Percentiles rank a stretch among this genome's conserved stretches.
These are phyloP conservation scores for Alternaria viburni DNA, from an alignment of 2,329 filamentous ascomycete species.

Conservation along the genomic window DNA sequence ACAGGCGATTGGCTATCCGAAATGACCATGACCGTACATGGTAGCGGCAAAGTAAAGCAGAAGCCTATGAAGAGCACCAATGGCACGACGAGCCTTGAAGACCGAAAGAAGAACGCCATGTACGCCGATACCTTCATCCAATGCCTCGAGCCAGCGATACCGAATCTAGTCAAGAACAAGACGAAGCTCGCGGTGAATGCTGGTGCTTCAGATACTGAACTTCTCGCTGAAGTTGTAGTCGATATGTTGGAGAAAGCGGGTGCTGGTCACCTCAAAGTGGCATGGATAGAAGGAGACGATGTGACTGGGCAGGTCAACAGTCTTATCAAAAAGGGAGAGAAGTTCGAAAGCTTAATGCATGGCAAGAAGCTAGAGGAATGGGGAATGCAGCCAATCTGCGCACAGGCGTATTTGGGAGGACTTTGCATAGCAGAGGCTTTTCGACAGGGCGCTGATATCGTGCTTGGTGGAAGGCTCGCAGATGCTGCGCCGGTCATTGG, in stretches of 20 bases:
- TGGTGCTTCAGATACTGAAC: slow-evolving; percentile 60
- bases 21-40: slow-evolving; percentile 39
- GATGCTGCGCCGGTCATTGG: slow-evolving; percentile 54
- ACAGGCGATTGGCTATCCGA: slow-evolving; percentile 38
- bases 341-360: slow-evolving; percentile 49
- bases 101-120: slow-evolving; percentile 34
- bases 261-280: slow-evolving; percentile 27
- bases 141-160: slow-evolving; percentile 45
- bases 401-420: slow-evolving; percentile 20
- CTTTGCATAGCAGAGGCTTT: slow-evolving; percentile 37
- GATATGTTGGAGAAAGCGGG: slow-evolving; percentile 15
- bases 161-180: slow-evolving; percentile 25
- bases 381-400: slow-evolving; percentile 34
- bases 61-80: slow-evolving; percentile 29
- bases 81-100: slow-evolving; percentile 50
- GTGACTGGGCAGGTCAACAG: slow-evolving; percentile 40
- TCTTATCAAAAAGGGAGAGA: slow-evolving; percentile 43
- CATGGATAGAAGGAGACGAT: slow-evolving; percentile 28
- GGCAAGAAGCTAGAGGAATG: slow-evolving; percentile 47
- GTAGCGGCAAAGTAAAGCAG: slow-evolving; percentile 43
- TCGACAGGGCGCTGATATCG: slow-evolving; percentile 35
- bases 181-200: slow-evolving; percentile 60
- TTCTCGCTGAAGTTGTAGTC: slow-evolving; percentile 20
- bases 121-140: slow-evolving; percentile 55
- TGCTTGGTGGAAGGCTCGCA: slow-evolving; percentile 40